These are phyloP conservation scores for Penicillium griseofulvum DNA, from an alignment of 2,329 filamentous ascomycete genomes.

Conservation along the genomic window DNA sequence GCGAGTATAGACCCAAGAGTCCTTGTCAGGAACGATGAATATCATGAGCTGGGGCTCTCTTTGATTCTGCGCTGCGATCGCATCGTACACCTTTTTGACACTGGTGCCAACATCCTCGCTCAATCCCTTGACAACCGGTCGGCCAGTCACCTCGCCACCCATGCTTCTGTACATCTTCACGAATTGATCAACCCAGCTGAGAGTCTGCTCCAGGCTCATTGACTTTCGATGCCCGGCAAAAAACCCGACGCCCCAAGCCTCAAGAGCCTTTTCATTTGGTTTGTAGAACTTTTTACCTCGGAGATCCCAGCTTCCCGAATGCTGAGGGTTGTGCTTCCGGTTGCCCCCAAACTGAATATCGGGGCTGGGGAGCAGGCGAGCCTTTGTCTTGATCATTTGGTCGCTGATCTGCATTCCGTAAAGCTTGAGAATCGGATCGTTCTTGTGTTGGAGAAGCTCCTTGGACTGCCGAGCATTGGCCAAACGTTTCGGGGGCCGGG, in stretches of 20 bases:
- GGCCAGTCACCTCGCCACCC: conserved; percentile 55
- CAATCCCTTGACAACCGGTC: conserved; percentile 47
- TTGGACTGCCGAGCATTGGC: conserved; percentile 67
- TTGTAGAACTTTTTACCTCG: conserved; percentile 73
- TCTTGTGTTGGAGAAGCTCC: conserved; percentile 61
- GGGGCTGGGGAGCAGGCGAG: conserved; percentile 68
- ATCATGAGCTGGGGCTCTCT: conserved; percentile 71
- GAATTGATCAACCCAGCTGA: conserved; percentile 61
- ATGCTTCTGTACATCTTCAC: conserved; percentile 59
- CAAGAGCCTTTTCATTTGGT: conserved; percentile 61
- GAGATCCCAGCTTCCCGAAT: conserved; percentile 80
- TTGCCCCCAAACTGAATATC: conserved; percentile 65
- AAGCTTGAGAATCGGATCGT: conserved; percentile 67
- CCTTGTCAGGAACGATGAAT: conserved; percentile 71
- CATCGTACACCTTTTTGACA: conserved; percentile 56
- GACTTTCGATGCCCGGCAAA: conserved; percentile 57
- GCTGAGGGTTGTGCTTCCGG: conserved; percentile 58
- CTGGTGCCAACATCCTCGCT: conserved; percentile 51
- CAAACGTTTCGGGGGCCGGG: conserved; percentile 67
- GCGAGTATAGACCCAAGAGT: conserved; percentile 70
- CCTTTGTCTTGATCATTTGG: conserved; percentile 65
- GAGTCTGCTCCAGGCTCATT: conserved; percentile 44
- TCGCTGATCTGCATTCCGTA: conserved; percentile 71
- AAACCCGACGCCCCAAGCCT: conserved; percentile 72
- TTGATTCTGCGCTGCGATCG: conserved; percentile 39